Evolutionary conservation across 306 rosid genomes (phyloP).

Genomic region (Trichosanthes cucumerina): DNA sequence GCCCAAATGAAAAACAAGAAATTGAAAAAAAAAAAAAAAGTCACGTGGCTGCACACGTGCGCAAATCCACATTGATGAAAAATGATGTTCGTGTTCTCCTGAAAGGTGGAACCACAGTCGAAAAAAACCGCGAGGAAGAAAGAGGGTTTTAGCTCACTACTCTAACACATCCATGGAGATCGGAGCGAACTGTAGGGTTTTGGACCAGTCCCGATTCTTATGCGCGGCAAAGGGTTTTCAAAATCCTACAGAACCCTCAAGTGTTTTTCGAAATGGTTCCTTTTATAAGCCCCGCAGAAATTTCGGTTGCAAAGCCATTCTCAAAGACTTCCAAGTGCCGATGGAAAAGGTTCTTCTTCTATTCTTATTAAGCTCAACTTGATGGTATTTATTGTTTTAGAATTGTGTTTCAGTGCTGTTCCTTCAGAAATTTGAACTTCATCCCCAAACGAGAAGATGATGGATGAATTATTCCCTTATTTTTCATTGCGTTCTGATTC

Average conservation of each 20-base stretch:
- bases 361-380: neutral
- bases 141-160: neutral
- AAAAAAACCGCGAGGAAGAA: neutral
- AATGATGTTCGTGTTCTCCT: neutral
- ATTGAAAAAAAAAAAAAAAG: neutral
- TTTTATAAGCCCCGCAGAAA: conserved; percentile 7
- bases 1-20: too few relatives aligned
- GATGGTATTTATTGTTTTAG: neutral
- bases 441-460: conserved; percentile 12
- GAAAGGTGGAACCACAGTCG: neutral
- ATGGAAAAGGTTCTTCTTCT: conserved; percentile 13
- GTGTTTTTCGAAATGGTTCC: neutral
- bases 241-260: neutral
- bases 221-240: neutral
- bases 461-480: neutral
- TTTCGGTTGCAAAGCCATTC: conserved; percentile 24
- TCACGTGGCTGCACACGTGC: neutral
- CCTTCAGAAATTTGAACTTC: neutral
- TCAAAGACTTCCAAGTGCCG: neutral
- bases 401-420: neutral
- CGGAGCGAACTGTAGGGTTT: conserved; percentile 13
- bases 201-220: neutral
- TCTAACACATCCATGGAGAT: conserved; percentile 12
- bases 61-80: neutral
- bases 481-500: neutral